Evolutionary conservation across 805 yeast genomes (phyloP).

Genomic region (Grigorovia jiainica): DNA sequence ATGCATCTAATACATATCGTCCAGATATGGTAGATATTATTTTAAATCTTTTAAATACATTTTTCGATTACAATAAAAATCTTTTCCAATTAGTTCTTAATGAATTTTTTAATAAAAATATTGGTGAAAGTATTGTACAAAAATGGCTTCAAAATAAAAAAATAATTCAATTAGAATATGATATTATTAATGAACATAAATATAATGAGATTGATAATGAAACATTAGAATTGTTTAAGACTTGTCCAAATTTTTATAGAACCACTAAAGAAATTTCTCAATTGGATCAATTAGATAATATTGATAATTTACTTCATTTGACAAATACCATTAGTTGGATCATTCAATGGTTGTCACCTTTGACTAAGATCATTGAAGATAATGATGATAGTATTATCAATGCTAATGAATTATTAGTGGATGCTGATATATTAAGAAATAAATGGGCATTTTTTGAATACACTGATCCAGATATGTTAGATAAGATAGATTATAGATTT

Average conservation of each 20-base stretch:
- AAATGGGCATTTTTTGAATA: slow-evolving; percentile 35
- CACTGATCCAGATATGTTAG: slow-evolving; percentile 13
- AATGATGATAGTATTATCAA: slow-evolving; percentile 3
- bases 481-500: slow-evolving; percentile 8
- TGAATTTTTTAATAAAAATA: slow-evolving; percentile 12
- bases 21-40: slow-evolving; percentile 40
- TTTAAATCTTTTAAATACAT: slow-evolving; percentile 29
- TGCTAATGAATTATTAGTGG: background rate
- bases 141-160: slow-evolving; percentile 31
- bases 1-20: slow-evolving; percentile 36
- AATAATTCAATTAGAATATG: slow-evolving; percentile 25
- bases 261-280: slow-evolving; percentile 27
- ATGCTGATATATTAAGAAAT: slow-evolving; percentile 28
- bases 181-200: slow-evolving; percentile 20
- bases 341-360: slow-evolving; percentile 47
- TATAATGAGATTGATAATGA: slow-evolving; percentile 19
- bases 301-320: slow-evolving; percentile 43
- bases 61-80: slow-evolving; percentile 29
- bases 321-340: slow-evolving; percentile 49
- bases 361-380: slow-evolving; percentile 34
- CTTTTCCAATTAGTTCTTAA: slow-evolving; percentile 25
- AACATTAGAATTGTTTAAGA: slow-evolving; percentile 18
- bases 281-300: slow-evolving; percentile 44
- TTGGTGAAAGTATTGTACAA: slow-evolving; percentile 20
- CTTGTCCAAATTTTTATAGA: slow-evolving; percentile 25